Conservation (phyloP, 768 basidiomycete species). For the Myochromella boudieri region DNA sequence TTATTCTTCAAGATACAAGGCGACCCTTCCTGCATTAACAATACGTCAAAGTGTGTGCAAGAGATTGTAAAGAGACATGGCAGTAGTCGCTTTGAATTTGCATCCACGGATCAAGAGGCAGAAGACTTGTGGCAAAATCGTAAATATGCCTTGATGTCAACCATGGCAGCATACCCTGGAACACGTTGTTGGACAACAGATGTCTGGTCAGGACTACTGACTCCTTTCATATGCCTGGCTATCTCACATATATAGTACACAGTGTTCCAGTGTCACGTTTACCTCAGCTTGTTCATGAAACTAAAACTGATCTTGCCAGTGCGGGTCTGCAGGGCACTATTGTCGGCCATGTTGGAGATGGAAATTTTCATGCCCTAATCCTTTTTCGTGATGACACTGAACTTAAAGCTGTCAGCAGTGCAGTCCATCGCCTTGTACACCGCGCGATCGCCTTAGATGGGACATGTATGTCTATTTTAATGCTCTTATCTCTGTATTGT, state of each 20-base stretch:
- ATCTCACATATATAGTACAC: not conserved
- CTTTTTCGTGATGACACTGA: constrained; percentile 63
- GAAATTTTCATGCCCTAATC: constrained; percentile 56
- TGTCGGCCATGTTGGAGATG: constrained; percentile 81
- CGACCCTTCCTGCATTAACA: constrained; percentile 53
- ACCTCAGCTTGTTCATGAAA: constrained; percentile 72
- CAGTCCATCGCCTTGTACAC: constrained; percentile 69
- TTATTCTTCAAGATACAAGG: constrained; percentile 95
- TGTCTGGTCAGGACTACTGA: no score
- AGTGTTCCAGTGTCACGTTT: constrained; percentile 72
- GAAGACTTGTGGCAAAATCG: constrained; percentile 81
- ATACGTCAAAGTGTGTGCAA: constrained; percentile 58
- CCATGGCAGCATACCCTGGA: constrained; percentile 62
- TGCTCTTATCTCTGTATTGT: constrained; percentile 2
- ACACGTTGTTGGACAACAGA: constrained; percentile 83
- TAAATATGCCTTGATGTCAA: constrained; percentile 79
- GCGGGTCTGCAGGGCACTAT: constrained; percentile 64
- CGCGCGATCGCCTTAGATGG: constrained; percentile 76
- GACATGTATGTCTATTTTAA: constrained; percentile 52
- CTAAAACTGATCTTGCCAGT: constrained; percentile 70
- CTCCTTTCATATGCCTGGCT: constrained; percentile 13
- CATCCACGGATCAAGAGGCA: constrained; percentile 72
- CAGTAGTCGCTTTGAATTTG: constrained; percentile 69
- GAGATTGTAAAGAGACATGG: constrained; percentile 66
- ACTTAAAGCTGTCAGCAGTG: constrained; percentile 48